Base-by-base conservation (phyloP, 2,329 filamentous ascomycete genomes). In the Metarhizium humberi region DNA sequence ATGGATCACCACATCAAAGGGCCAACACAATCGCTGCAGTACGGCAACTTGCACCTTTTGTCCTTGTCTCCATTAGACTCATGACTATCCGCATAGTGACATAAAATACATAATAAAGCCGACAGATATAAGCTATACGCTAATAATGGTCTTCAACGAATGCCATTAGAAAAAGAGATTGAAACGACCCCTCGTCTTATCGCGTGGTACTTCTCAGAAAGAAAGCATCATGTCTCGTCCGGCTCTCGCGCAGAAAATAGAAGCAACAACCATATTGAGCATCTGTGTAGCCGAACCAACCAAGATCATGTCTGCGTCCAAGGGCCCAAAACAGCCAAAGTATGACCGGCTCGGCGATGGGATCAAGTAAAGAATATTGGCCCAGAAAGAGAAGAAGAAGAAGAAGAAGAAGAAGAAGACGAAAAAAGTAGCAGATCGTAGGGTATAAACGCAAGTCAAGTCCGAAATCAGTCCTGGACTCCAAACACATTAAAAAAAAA, bases 401-500 rank as follows among this genome's bases (percentile, higher is more conserved):
- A 49, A 13, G 30, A 51, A 42, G 18, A 49, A 47, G 18, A 36
- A 46, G 13, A 40, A 53, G n/a, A 55, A 48, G 45, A 36, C 20
- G 43, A 47, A 50, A 50, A 58, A 49, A 46, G 6, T 55, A 43
- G 46, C 42, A 52, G 51, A 52, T 50, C 40, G 43, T 55, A 57
- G 51, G 55, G 55, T 57, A 59, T 54, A 60, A 53, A 52, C 25
- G 45, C 50, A 55, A 48, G 56, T 50, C 55, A 56, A 52, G 51
- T 51, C 50, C 57, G 53, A 51, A 48, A 36, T 54, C 32, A 42
- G 25, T 51, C 60, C 57, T 46, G 38, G 62, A 60, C 61, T 59
- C 59, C 57, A 51, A 45, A 53, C 40, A 20, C 18, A 25, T 50
- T 34, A 11, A 11, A 11, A 29, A 10, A 10, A 51, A 29, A 42